Conservation (phyloP, 2,329 filamentous ascomycete genomes). For the Aureobasidium sp. region DNA sequence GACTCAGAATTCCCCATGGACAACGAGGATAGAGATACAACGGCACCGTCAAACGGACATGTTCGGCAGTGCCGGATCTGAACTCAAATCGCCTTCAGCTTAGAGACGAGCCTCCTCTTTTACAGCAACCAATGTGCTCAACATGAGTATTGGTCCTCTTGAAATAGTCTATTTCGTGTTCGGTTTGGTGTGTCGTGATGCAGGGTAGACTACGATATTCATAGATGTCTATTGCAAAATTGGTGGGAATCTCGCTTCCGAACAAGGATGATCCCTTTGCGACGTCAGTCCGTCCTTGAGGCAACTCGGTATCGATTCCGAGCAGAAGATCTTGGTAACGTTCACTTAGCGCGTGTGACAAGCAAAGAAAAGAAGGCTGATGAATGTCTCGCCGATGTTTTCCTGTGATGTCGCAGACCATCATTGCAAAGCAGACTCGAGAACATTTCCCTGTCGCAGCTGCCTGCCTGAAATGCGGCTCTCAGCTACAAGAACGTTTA, state of each 20-base stretch:
- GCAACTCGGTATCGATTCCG: background rate
- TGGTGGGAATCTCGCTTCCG: background rate
- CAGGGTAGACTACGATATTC: background rate
- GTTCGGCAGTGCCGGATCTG: background rate
- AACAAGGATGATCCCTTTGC: background rate
- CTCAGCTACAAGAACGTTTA: too few relatives aligned
- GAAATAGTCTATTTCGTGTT: background rate
- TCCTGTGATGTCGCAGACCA: background rate
- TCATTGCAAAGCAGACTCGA: background rate
- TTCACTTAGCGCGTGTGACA: background rate
- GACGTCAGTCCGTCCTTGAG: background rate
- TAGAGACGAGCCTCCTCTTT: too few relatives aligned
- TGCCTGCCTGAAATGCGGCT: background rate
- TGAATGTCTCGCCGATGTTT: background rate
- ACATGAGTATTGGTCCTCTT: too few relatives aligned
- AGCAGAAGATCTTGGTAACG: background rate
- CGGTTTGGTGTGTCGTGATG: background rate
- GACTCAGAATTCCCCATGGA: background rate
- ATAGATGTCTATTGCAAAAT: background rate
- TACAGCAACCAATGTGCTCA: background rate
- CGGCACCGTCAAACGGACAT: background rate
- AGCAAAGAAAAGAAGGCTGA: background rate
- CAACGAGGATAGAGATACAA: background rate
- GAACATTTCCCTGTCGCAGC: background rate
- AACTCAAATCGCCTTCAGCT: background rate